phyloP scores from a whole-genome alignment of 768 basidiomycete genomes.

The Rhodotorula diobovata region DNA sequence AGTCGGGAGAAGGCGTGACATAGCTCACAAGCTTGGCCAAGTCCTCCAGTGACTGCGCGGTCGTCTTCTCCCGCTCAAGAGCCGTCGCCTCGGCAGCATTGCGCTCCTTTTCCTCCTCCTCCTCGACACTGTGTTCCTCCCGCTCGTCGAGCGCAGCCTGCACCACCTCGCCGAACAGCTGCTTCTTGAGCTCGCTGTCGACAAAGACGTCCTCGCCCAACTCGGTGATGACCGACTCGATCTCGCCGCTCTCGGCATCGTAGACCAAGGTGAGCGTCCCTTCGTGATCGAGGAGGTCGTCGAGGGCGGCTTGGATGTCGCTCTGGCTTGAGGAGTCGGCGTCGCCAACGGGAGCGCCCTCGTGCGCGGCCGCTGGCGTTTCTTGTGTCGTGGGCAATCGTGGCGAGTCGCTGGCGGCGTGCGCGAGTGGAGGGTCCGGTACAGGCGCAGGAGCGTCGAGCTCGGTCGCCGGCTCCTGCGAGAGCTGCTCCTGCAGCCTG shows the following conservation, averaged over 20 bases:
- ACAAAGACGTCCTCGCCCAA: slow-evolving; percentile 6
- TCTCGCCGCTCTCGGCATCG: slow-evolving; percentile 26
- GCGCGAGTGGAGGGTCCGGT: background rate
- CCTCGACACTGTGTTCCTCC: background rate
- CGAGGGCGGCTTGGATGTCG: background rate
- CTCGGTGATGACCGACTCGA: slow-evolving; percentile 18
- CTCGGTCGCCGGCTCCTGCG: background rate
- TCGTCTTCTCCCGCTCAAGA: background rate
- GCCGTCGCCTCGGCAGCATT: background rate
- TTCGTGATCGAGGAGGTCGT: background rate
- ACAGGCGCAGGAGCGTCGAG: background rate
- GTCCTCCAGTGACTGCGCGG: slow-evolving; percentile 7
- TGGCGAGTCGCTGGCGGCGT: no score
- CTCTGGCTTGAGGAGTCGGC: background rate
- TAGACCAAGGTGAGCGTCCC: slow-evolving; percentile 19
- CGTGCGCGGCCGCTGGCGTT: background rate
- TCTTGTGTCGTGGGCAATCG: no score
- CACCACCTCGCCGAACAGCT: background rate
- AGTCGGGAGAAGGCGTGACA: background rate
- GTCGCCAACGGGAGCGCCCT: background rate
- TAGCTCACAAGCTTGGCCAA: background rate
- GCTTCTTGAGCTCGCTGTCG: slow-evolving; percentile 11
- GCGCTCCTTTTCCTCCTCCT: background rate
- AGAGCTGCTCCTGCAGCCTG: background rate
- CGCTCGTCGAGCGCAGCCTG: background rate